Evolutionary conservation across 2,329 filamentous ascomycete species (phyloP), one percentile per base, ranked within the genome.

Genomic region (Colletotrichum spinosum): DNA sequence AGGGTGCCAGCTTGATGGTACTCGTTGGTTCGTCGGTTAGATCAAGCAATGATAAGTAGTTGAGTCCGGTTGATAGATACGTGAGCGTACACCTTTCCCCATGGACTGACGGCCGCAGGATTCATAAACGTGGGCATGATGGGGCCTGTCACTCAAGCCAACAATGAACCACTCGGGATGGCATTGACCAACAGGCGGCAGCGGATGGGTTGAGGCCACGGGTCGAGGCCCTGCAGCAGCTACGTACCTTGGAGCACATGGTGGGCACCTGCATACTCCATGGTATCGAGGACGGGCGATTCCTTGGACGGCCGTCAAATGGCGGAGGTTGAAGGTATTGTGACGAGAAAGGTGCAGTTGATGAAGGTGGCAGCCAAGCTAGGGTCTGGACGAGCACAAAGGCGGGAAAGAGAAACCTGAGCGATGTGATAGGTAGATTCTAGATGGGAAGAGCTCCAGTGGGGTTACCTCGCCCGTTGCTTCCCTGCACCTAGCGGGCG

Each of bases 401-500:
- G 57, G 38, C 51, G 37, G 45, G 48, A 60, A 55, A 53, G 51
- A 33, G 59, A 41, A 33, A 39, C 48, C 17, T 51, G 60, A 42
- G 48, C 50, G 38, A 42, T 51, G 64, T 64, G 54, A 63, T 64
- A 58, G 50, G 55, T 51, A 46, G 45, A 12, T 6, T 38, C 41
- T 11, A 17, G 39, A 55, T 41, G 48, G 42, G 38, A 39, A 64
- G 52, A 53, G 48, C 44, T 35, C 64, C 57, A 66, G 66, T 54
- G 52, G 53, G 45, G 57, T 33, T 46, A 12, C 63, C 38, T 56
- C 4, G 4, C 37, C 48, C 42, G 17, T 42, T 53, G 25, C 56
- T 45, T 54, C 52, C 58, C 58, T 53, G 37, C 15, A 66, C 66
- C 69, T 49, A 60, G 62, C 65, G 70, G 73, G 73, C 73, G 73